Base-by-base conservation (phyloP, 2,329 filamentous ascomycete species). In the Alternaria rosae region DNA sequence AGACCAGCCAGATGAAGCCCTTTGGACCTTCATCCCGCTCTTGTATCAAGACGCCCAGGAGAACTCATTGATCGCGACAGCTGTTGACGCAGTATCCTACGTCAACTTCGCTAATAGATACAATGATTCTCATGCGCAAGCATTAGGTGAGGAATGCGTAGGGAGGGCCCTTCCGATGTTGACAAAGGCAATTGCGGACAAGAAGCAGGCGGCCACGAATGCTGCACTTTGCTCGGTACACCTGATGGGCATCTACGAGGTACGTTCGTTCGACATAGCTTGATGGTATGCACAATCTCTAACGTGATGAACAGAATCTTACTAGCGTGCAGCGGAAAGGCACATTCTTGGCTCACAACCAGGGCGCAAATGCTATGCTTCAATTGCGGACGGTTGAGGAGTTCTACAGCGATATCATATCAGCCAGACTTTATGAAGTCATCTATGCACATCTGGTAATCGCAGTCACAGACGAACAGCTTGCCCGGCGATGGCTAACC, bases 191-290 rank as follows among this genome's bases (percentile, higher is more conserved):
- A 65, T 77, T 6, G 61, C 68, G 17, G 66, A 76, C 45, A 66
- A 67, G 32, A 57, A 65, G n/a, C 57, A 66, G 32, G 68, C 72
- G 15, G 52, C 56, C 4, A 62, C 70, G 4, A 69, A 78, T 32
- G 64, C 70, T 20, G 65, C 69, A 2, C 57, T 78, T 6, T 70
- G 68, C 45, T 63, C 74, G 2, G 73, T 74, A 0, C 74, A 75
- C 62, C 28, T 77, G 3, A 70, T 78, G 66, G 72, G 74, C 2
- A 51, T 77, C 0, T 76, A 72, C 17, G 74, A 76, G 64, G 74
- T 75, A 66, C 15, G 59, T 8, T 9, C 9, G 35, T 38, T 38
- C 0, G 32, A 21, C 0, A 12, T 10, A n/a, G n/a, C 3, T 28
- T n/a, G 17, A 2, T 42, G 26, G 13, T 11, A 17, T 2, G 28